Evolutionary conservation across 2,329 filamentous ascomycete genomes (phyloP).

Genomic region (Aspergillaceae sp.): DNA sequence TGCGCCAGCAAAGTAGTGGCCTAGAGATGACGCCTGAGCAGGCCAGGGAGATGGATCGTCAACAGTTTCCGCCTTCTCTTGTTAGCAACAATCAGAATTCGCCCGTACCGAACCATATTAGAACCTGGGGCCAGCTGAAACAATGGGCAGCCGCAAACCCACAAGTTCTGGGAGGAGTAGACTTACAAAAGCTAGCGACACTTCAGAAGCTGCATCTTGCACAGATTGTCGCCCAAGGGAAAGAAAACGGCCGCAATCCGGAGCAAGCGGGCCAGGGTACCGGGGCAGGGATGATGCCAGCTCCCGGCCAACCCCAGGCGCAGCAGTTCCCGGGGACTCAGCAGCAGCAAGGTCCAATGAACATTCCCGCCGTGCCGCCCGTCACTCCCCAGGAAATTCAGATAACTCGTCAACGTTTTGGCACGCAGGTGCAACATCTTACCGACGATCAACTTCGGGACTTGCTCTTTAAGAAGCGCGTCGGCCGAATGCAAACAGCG

Average conservation of each 20-base stretch:
- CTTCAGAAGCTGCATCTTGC: conserved; percentile 39
- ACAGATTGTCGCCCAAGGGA: conserved; percentile 26
- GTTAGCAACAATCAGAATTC: conserved; percentile 25
- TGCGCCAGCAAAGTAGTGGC: conserved; percentile 24
- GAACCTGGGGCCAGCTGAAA: conserved; percentile 51
- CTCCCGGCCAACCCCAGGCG: conserved; percentile 20
- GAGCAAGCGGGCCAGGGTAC: conserved; percentile 17
- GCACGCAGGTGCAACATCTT: conserved; percentile 23
- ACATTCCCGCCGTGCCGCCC: conserved; percentile 24
- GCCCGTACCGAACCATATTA: conserved; percentile 42
- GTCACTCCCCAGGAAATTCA: conserved; percentile 30
- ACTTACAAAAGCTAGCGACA: conserved; percentile 31
- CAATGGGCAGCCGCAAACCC: conserved; percentile 43
- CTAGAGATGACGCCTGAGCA: conserved; percentile 35
- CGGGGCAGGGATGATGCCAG: conserved; percentile 13
- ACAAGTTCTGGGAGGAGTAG: conserved; percentile 33
- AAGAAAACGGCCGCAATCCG: conserved; percentile 13
- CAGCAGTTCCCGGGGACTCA: conserved; percentile 22
- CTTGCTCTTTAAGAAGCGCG: conserved; percentile 26
- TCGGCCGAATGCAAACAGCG: conserved; percentile 25
- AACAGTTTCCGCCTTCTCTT: conserved; percentile 30
- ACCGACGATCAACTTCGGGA: conserved; percentile 38
- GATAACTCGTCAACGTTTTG: conserved; percentile 28
- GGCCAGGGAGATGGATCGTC: conserved; percentile 35
- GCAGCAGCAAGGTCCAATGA: conserved; percentile 19